A percentile compares a stretch with the other conserved stretches of the same genome.
Evolutionary conservation across 805 yeast genomes (phyloP).

Genomic region (Candida endomychidarum): DNA sequence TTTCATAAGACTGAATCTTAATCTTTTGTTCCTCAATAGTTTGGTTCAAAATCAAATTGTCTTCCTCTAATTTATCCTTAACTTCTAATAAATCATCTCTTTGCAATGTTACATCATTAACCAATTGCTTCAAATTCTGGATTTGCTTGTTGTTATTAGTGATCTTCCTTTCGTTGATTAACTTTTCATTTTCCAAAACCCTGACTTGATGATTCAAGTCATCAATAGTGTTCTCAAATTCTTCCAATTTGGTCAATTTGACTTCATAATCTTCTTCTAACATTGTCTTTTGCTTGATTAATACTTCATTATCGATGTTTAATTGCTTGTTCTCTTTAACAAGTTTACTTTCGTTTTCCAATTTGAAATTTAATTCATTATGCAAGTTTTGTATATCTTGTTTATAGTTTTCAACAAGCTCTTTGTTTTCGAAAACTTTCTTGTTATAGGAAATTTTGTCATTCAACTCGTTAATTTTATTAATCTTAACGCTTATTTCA

Average conservation of each 20-base stretch:
- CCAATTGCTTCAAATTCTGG: constrained; percentile 53
- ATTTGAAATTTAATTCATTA: constrained; percentile 50
- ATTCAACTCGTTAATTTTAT: constrained; percentile 48
- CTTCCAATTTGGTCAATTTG: constrained; percentile 43
- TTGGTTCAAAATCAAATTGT: constrained; percentile 26
- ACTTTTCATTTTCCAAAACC: constrained; percentile 35
- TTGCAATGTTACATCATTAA: constrained; percentile 61
- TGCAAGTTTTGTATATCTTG: constrained; percentile 55
- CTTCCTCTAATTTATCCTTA: constrained; percentile 31
- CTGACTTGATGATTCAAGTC: constrained; percentile 27
- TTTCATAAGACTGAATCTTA: constrained; percentile 25
- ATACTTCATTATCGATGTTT: constrained; percentile 57
- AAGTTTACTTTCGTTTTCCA: constrained; percentile 65
- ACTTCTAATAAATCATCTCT: constrained; percentile 56
- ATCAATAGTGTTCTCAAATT: constrained; percentile 30
- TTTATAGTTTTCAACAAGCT: constrained; percentile 43
- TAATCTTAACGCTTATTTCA: constrained; percentile 51
- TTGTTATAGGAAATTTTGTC: constrained; percentile 58
- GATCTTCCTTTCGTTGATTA: constrained; percentile 36
- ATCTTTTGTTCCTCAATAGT: constrained; percentile 26
- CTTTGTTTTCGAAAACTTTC: constrained; percentile 43
- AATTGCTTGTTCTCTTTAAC: constrained; percentile 63
- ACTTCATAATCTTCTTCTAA: constrained; percentile 32
- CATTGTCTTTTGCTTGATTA: constrained; percentile 23
- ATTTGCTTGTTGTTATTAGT: constrained; percentile 48